phyloP scores from a whole-genome alignment of 257 asterid genomes.

The Galeopsis tetrahit region DNA sequence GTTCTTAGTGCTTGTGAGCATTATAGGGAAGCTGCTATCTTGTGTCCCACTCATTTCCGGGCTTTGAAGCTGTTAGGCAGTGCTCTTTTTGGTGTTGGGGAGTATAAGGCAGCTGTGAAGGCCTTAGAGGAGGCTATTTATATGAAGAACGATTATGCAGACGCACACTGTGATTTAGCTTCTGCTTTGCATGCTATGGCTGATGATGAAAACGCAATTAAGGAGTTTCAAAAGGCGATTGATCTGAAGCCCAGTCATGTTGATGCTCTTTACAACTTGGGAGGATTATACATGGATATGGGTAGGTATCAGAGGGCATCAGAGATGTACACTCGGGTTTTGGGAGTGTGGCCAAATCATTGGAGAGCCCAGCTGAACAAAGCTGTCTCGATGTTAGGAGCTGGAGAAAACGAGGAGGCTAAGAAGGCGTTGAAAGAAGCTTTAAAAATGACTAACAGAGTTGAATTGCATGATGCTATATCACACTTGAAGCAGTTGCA shows the following conservation, averaged over 20 bases:
- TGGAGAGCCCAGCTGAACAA: slow-evolving; percentile 98
- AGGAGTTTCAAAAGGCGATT: slow-evolving; percentile 98
- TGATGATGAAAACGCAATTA: slow-evolving; percentile 95
- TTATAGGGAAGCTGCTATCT: slow-evolving; percentile 97
- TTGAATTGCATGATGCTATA: slow-evolving; percentile 90
- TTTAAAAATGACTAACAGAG: slow-evolving; percentile 90
- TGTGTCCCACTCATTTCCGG: slow-evolving; percentile 95
- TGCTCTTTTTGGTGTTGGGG: slow-evolving; percentile 96
- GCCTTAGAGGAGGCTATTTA: slow-evolving; percentile 98
- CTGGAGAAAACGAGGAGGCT: slow-evolving; percentile 96
- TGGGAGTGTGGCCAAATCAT: slow-evolving; percentile 93
- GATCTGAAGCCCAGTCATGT: slow-evolving; percentile 97
- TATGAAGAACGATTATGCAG: slow-evolving; percentile 94
- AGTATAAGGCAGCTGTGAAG: slow-evolving; percentile 98
- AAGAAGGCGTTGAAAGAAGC: slow-evolving; percentile 97
- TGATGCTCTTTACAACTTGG: slow-evolving; percentile 91
- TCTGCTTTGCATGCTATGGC: slow-evolving; percentile 96
- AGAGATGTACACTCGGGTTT: slow-evolving; percentile 94
- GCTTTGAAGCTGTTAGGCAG: slow-evolving; percentile 98
- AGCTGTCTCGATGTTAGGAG: slow-evolving; percentile 91
- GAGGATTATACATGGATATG: slow-evolving; percentile 98
- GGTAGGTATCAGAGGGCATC: slow-evolving; percentile 97
- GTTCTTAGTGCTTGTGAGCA: slow-evolving; percentile 97
- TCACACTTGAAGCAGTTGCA: slow-evolving; percentile 93
- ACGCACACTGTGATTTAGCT: slow-evolving; percentile 98